Base-by-base conservation (phyloP, 768 basidiomycete genomes). In the Clitopilus hobsonii region DNA sequence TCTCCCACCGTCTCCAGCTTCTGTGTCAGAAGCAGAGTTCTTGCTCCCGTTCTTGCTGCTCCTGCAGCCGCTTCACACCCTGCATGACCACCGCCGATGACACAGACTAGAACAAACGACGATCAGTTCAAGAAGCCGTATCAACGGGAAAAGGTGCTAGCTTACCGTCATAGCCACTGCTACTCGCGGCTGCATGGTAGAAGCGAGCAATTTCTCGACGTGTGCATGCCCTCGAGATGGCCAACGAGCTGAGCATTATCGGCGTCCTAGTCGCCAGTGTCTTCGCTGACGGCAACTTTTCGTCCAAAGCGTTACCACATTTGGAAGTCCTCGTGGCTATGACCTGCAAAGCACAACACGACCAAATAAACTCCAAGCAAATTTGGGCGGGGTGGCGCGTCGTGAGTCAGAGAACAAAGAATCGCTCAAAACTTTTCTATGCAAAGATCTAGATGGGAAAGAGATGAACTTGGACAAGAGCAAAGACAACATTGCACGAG, bases 31-130 rank as follows among this genome's bases (percentile, higher is more conserved):
- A 96, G 75, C 7, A 93, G 61, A 0, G 92, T 94, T 58, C 80
- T 78, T 1, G 93, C 92, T 1, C 94, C 92, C 0, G 87, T 82
- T 45, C 94, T 77, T 1, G 94, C 92, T 14, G 93, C 80, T 2
- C 88, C 94, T 5, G 92, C 83, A 0, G 94, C 93, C 1, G 94
- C 94, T 66, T 96, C 94, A 62, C 91, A 93, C 1, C 94, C 94
- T 26, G 94, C 94, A 74, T 96, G 94, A 3, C 94, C 94, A 3
- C 89, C 94, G 24, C 94, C 94, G 60, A 96, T 91, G 26, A 96
- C 78, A 61, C 91, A 91, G 0, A 94, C 91, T 81, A 51, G 16
- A 27, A 24, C 41, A n/a, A 27, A 29, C 48, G 48, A 16, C n/a
- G 49, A 27, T 27, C 10, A 27, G 23, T 3, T 26, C 14, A 28